Base-by-base conservation (phyloP, 345 rosid genomes). In the Mangifera indica region DNA sequence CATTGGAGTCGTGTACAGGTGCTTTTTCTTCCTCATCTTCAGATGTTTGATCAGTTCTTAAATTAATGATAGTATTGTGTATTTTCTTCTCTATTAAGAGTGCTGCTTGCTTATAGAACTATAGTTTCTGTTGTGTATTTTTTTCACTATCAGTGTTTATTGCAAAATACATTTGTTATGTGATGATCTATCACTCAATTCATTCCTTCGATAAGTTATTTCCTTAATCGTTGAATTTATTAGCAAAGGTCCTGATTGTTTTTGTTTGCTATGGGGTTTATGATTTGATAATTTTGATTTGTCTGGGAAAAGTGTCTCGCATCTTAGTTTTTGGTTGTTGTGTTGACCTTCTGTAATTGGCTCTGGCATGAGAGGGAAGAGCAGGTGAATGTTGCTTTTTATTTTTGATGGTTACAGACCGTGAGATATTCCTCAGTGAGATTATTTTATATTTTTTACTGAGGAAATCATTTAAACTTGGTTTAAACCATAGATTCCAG, bases 1-100 rank as follows among this genome's bases (percentile, higher is more conserved):
- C 65, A 91, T 93, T 75, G 98, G 97, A 84, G 93, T 91, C 82
- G 98, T 93, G 26, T 93, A 91, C 91, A 93, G 97, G 98, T 93
- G 66, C 79, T 77, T 40, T 71, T 69, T 66, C 57, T 24, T 45
- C 18, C 56, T 10, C 49, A 21, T 29, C 14, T 40, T 18, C 54
- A 4, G 53, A 51, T 26, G 10, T 17, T 45, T 22, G 2, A 14
- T 42, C 14, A 8, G 54, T n/a, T 25, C n/a, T 59, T 45, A 2
- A n/a, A 12, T 59, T 44, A 37, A 1, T 11, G 12, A 45, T 7
- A 26, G 6, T 48, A 8, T 18, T 22, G 34, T 42, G 17, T 66
- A 5, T 17, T 66, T 17, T 66, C 58, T 4, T 51, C 14, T 34
- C 29, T 25, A 46, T 15, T 10, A 3, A 1, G 10, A 37, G 42